Base-by-base conservation (phyloP, 371 early-diverging fungal species). In the Syncephalastrum monosporum region DNA sequence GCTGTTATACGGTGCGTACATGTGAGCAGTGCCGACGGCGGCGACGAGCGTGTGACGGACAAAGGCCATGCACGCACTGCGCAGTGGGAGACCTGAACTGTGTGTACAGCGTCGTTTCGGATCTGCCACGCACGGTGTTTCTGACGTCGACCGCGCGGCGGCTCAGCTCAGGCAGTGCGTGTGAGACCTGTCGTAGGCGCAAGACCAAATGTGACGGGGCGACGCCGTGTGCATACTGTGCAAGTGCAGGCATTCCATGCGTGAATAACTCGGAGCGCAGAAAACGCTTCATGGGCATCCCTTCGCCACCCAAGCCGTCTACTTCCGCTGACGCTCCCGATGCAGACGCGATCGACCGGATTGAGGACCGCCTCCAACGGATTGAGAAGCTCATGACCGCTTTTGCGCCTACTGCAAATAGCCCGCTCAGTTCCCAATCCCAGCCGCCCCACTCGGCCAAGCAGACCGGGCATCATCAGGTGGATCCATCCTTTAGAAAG, bases 141-240 rank as follows among this genome's bases (percentile, higher is more conserved):
- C 61, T 62, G 4, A 68, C 69, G 2, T 66, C 56, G 41, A 72
- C 59, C 3, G 67, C 78, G 4, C 72, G 79, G 46, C 66, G 79
- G 4, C 45, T 79, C 23, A 74, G 72, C 51, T 74, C 74, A 47
- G 79, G 79, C 19, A 74, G 74, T 43, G 79, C 79, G 17, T 79
- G 79, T 54, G 79, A 79, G 61, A 74, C 72, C 6, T 79, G 79
- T 50, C 68, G 79, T 38, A 61, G 74, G 58, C 67, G 79, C 41
- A 79, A 79, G 55, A 79, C 79, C 15, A 79, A 79, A 51, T 79
- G 79, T 59, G 79, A 79, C 64, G 79, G 79, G 21, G 64, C 69
- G 2, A 61, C 59, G 47, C 79, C 79, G 27, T 79, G 79, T 58
- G 61, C 64, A 2, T 79, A 69, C 46, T 79, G 79, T 65, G 68